A percentile compares a stretch with the other conserved stretches of the same genome.
phyloP scores from a whole-genome alignment of 2,329 filamentous ascomycete species.

The Dothideomycetes sp. region DNA sequence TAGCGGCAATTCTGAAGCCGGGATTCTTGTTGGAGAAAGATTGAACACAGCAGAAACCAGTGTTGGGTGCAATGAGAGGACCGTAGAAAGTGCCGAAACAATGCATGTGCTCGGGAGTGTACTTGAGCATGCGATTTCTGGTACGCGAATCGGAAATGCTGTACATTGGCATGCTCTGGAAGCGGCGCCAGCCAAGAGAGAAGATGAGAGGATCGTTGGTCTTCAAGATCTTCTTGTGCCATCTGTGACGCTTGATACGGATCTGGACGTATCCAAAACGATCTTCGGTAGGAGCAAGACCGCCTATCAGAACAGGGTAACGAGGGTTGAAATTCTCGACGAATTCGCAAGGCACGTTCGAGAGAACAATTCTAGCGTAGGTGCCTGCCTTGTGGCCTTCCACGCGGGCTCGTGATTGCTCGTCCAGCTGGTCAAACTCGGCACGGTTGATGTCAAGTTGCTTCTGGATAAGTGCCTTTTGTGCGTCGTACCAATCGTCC shows the following conservation, averaged over 20 bases:
- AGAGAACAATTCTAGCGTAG: conserved; percentile 84
- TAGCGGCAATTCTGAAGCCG: conserved; percentile 89
- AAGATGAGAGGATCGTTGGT: conserved; percentile 97
- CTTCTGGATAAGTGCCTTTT: conserved; percentile 91
- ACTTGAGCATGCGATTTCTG: conserved; percentile 95
- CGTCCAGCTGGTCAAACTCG: conserved; percentile 82
- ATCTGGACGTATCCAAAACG: conserved; percentile 93
- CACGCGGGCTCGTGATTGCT: conserved; percentile 69
- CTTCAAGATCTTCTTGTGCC: conserved; percentile 99
- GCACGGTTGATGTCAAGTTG: conserved; percentile 94
- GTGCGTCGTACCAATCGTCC: conserved; percentile 96
- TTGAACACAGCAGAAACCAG: conserved; percentile 89
- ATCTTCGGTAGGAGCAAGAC: conserved; percentile 87
- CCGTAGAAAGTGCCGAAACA: conserved; percentile 96
- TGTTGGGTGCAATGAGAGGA: conserved; percentile 89
- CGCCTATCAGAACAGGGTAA: conserved; percentile 79
- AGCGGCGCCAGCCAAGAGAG: conserved; percentile 90
- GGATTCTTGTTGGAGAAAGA: conserved; percentile 75
- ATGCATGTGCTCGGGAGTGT: conserved; percentile 98
- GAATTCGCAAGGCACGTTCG: conserved; percentile 86
- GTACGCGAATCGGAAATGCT: conserved; percentile 90
- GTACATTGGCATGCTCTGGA: conserved; percentile 88
- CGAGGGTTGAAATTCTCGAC: conserved; percentile 70
- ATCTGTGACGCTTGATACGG: conserved; percentile 91
- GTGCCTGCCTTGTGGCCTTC: conserved; percentile 89